Base-by-base conservation (phyloP, 129 eudicot genomes). In the Escallonia rubra region DNA sequence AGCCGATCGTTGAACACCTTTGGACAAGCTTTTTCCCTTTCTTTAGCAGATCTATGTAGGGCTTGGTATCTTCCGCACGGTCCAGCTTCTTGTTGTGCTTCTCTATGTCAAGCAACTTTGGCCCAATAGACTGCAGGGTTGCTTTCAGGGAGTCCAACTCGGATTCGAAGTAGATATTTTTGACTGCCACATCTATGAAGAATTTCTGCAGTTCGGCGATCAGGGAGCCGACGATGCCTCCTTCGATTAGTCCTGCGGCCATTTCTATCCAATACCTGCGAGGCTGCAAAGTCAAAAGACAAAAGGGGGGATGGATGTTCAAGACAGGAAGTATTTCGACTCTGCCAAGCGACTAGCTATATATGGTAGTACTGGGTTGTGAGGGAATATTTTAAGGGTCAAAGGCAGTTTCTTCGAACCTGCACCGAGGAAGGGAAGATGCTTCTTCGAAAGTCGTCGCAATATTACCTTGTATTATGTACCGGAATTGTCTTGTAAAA, bases 91-190 rank as follows among this genome's bases (percentile, higher is more conserved):
- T 44, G 69, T 74, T 73, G 8, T 68, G 54, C 16, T 59, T 16
- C 10, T 59, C 55, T 15, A 41, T 53, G 59, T 7, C 63, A 41
- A 4, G 6, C 8, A 79, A 48, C 4, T 63, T 68, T 4, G 76
- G 79, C 43, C 10, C 10, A 5, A 74, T 59, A 11, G 38, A 57
- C 10, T 4, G 58, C 59, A 79, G 41, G 15, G 72, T 73, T 13
- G 42, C 60, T 16, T 64, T 43, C 39, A 79, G 67, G 71, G 68
- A 79, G 5, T 64, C 47, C 7, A 79, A 76, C 5, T 57, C 4
- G 40, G 73, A 64, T 45, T 48, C 59, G 52, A 79, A 79, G 41
- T 64, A 39, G 49, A 61, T n/a, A 0, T 72, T 74, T 79, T 3
- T 53, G 13, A 63, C 46, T 3, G 9, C 51, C 49, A 50, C 61